A percentile compares a stretch with the other conserved stretches of the same genome.
Conservation (phyloP, 1,139 yeast genomes). For the Suhomyces panamericanus region DNA sequence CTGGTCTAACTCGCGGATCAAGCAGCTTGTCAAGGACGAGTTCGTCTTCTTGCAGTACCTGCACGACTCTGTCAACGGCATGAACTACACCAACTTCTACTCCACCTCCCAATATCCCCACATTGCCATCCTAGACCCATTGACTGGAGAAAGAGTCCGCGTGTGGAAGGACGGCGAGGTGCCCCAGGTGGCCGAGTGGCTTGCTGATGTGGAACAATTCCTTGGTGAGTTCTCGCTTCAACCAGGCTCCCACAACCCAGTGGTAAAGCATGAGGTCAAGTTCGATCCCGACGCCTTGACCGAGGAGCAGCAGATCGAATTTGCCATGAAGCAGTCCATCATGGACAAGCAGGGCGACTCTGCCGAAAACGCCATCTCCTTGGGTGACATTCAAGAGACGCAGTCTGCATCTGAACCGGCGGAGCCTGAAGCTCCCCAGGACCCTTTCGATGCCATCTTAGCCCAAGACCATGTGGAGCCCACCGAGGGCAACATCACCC, state of each 20-base stretch:
- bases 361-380: conserved; percentile 31
- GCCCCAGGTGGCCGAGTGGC: conserved; percentile 59
- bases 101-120: conserved; percentile 73
- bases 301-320: conserved; percentile 82
- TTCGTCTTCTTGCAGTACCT: conserved; percentile 85
- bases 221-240: conserved; percentile 64
- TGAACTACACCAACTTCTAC: conserved; percentile 68
- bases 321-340: conserved; percentile 73
- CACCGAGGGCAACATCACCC: conserved; percentile 58
- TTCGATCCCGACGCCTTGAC: conserved; percentile 64
- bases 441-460: conserved; percentile 42
- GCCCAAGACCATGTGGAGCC: conserved; percentile 64
- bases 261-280: conserved; percentile 53
- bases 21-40: conserved; percentile 59
- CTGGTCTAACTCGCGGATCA: conserved; percentile 77
- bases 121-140: conserved; percentile 88
- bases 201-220: conserved; percentile 59
- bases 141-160: conserved; percentile 86
- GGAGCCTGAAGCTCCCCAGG: conserved; percentile 15
- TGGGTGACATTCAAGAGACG: conserved; percentile 19
- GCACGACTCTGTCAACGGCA: conserved; percentile 72
- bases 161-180: conserved; percentile 64
- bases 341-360: conserved; percentile 22
- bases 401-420: conserved; percentile 1
- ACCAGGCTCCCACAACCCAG: conserved; percentile 68